Conservation (phyloP, 345 rosid genomes). For the Viola odorata region DNA sequence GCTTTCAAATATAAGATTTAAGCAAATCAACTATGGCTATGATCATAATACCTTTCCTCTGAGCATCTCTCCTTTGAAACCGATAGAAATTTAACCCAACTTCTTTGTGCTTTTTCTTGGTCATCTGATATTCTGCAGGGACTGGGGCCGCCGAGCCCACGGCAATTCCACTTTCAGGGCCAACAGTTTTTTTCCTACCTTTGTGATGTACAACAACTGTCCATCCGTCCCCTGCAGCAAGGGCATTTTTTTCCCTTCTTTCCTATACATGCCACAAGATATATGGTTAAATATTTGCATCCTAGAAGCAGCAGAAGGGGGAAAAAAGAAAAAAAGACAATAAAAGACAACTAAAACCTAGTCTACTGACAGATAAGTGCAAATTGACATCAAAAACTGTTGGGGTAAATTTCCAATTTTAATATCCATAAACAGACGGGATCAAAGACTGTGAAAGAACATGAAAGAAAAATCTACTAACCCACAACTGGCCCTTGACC, state of each 20-base stretch:
- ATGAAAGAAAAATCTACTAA: no score
- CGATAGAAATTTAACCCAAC: conserved; percentile 77
- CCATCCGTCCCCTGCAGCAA: conserved; percentile 92
- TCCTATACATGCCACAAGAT: conserved; percentile 38
- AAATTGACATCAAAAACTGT: background rate
- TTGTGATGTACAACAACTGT: conserved; percentile 87
- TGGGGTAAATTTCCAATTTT: background rate
- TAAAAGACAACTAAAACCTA: background rate
- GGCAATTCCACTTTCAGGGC: conserved; percentile 63
- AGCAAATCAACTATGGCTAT: no score
- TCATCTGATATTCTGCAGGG: conserved; percentile 48
- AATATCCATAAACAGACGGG: background rate
- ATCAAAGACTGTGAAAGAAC: no score
- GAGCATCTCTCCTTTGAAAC: conserved; percentile 85
- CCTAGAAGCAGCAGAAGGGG: conserved; percentile 11
- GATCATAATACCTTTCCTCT: conserved; percentile 58
- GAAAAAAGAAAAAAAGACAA: conserved; percentile 2
- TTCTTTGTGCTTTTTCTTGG: conserved; percentile 69
- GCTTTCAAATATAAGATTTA: no score
- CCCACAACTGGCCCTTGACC: no score
- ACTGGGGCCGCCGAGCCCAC: conserved; percentile 81
- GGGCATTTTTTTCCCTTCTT: conserved; percentile 73
- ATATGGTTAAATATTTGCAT: no score
- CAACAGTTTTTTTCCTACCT: conserved; percentile 92
- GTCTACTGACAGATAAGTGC: background rate